Conservation (phyloP, 2,329 filamentous ascomycete genomes). For the Periglandula ipomoeae region DNA sequence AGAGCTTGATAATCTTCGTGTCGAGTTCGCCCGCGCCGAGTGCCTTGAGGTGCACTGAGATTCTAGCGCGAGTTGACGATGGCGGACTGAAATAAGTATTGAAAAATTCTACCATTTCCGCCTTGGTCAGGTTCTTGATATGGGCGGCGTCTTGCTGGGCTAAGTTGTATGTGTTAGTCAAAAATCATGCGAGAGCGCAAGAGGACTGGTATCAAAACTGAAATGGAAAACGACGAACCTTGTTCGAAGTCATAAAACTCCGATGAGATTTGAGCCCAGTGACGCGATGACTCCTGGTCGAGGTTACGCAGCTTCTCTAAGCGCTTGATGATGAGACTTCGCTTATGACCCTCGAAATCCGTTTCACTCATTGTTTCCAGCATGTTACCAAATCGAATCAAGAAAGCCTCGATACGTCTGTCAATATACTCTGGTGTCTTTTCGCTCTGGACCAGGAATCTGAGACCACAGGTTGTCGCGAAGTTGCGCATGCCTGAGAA, state of each 20-base stretch:
- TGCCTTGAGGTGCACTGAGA: slow-evolving; percentile 75
- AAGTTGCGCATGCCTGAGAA: slow-evolving; percentile 69
- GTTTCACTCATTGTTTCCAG: slow-evolving; percentile 68
- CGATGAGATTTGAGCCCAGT: slow-evolving; percentile 77
- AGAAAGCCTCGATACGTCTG: slow-evolving; percentile 76
- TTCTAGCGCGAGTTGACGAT: slow-evolving; percentile 67
- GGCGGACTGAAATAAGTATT: slow-evolving; percentile 63
- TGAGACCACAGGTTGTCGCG: slow-evolving; percentile 73
- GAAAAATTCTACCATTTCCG: slow-evolving; percentile 74
- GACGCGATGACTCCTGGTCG: slow-evolving; percentile 68
- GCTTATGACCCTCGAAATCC: slow-evolving; percentile 86
- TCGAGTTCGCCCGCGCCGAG: slow-evolving; percentile 46
- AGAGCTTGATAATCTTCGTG: slow-evolving; percentile 32
- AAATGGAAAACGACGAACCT: slow-evolving; percentile 44
- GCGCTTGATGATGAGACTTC: slow-evolving; percentile 76
- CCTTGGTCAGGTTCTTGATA: slow-evolving; percentile 66
- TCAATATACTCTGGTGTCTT: slow-evolving; percentile 77
- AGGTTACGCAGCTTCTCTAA: slow-evolving; percentile 91
- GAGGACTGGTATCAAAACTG: neutral
- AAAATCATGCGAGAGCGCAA: too few species aligned
- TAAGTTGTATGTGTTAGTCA: slow-evolving; percentile 21
- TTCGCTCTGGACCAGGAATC: slow-evolving; percentile 91
- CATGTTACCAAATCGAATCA: slow-evolving; percentile 55
- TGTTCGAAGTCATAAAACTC: slow-evolving; percentile 88
- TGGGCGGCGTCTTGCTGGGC: slow-evolving; percentile 67